Percentiles rank a stretch among this genome's conserved stretches.
phyloP scores from a whole-genome alignment of 768 basidiomycete genomes.

The Tricholoma matsutake region DNA sequence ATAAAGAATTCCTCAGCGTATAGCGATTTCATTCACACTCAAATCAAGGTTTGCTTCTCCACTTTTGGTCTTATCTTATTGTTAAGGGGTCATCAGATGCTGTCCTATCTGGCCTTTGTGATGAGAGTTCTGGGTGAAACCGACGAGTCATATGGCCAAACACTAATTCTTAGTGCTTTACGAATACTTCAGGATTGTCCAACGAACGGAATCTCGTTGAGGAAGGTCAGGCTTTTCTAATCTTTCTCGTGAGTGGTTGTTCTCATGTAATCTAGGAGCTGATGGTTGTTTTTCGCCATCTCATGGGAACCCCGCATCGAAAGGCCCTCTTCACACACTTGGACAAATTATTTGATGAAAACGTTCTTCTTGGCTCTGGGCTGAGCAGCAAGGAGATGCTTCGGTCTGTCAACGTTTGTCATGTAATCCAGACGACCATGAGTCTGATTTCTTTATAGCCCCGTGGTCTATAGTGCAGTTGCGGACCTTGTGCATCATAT shows the following conservation, averaged over 20 bases:
- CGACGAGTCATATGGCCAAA: constrained; percentile 74
- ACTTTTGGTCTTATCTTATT: background rate
- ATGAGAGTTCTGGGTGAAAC: constrained; percentile 61
- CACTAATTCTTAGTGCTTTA: constrained; percentile 73
- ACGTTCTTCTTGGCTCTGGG: constrained; percentile 81
- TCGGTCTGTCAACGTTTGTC: constrained; percentile 39
- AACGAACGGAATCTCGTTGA: constrained; percentile 71
- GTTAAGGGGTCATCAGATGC: constrained; percentile 50
- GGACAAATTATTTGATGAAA: constrained; percentile 88
- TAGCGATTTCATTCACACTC: constrained; percentile 79
- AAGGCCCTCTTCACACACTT: constrained; percentile 77
- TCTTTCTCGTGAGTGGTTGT: background rate
- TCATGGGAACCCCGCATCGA: constrained; percentile 76
- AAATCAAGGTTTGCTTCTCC: constrained; percentile 73
- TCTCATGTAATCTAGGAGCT: constrained; percentile 60
- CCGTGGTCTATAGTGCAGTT: constrained; percentile 80
- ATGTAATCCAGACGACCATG: background rate
- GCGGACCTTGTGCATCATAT: constrained; percentile 94
- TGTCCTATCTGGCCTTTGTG: constrained; percentile 90
- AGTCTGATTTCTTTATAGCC: constrained; percentile 38
- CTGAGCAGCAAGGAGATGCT: constrained; percentile 84
- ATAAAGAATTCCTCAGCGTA: constrained; percentile 75
- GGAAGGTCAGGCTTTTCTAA: constrained; percentile 55
- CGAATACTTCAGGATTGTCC: constrained; percentile 95
- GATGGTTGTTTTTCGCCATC: constrained; percentile 88